These are phyloP conservation scores for Zygotorulaspora sp. DNA, from an alignment of 805 yeast genomes.

Conservation along the genomic window DNA sequence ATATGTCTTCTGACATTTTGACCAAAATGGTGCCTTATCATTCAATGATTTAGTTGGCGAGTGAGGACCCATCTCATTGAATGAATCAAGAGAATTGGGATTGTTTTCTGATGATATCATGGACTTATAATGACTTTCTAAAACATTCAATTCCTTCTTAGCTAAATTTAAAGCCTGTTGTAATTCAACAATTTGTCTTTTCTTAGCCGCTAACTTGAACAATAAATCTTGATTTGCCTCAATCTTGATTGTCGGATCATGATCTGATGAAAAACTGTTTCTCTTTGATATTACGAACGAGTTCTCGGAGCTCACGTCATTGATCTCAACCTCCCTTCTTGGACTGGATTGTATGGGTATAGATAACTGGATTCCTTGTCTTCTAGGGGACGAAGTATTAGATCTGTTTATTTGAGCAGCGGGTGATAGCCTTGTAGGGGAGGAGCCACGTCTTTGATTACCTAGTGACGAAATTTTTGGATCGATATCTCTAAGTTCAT, in stretches of 20 bases:
- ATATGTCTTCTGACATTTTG: conserved; percentile 17
- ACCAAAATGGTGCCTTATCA: conserved; percentile 11
- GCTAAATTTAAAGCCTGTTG: conserved; percentile 39
- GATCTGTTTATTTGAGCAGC: conserved; percentile 6
- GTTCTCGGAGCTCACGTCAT: conserved; percentile 4
- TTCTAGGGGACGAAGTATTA: conserved; percentile 13
- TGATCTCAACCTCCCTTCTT: conserved; percentile 1
- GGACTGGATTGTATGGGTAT: conserved; percentile 15
- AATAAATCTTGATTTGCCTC: conserved; percentile 25
- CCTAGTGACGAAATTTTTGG: conserved; percentile 28
- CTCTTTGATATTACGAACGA: conserved; percentile 6
- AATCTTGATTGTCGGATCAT: conserved; percentile 1
- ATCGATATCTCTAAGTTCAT: conserved; percentile 1
- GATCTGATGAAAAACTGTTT: conserved; percentile 7
- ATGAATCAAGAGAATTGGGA: neutral
- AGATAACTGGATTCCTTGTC: conserved; percentile 15
- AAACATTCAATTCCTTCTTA: conserved; percentile 36
- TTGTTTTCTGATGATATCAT: conserved; percentile 6
- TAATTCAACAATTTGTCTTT: conserved; percentile 48
- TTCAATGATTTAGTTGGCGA: conserved; percentile 1
- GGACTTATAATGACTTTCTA: conserved; percentile 28
- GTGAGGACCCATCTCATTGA: neutral
- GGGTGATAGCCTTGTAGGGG: conserved; percentile 3
- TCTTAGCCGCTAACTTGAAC: conserved; percentile 46
- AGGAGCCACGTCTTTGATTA: conserved; percentile 11